Conservation (phyloP, 345 rosid species). For the Psidium guajava region DNA sequence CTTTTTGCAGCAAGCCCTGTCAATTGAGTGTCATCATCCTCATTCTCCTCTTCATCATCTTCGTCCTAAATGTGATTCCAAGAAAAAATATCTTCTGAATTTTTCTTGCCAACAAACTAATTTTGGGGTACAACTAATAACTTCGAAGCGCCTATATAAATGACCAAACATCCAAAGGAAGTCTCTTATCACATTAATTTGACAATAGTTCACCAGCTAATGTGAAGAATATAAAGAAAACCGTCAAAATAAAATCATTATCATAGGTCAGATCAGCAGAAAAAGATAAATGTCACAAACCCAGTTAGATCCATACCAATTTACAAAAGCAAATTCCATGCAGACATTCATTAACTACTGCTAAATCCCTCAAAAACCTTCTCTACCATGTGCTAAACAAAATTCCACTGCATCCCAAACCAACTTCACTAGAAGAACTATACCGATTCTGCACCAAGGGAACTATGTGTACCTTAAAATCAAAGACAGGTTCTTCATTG, state of each 20-base stretch:
- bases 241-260: neutral
- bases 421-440: neutral
- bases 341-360: neutral
- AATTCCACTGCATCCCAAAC: neutral
- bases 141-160: neutral
- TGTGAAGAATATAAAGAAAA: neutral
- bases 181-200: neutral
- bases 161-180: neutral
- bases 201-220: neutral
- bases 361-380: neutral
- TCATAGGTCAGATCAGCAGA: neutral
- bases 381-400: neutral
- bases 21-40: conserved; percentile 20
- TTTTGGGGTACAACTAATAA: neutral
- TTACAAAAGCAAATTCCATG: neutral
- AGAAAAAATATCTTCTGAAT: neutral
- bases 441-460: neutral
- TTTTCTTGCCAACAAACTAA: neutral
- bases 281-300: neutral
- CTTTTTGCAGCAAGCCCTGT: conserved; percentile 46
- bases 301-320: neutral
- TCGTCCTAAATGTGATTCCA: conserved; percentile 5
- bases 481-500: conserved; percentile 63
- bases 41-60: conserved; percentile 28
- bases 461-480: conserved; percentile 30